Evolutionary conservation across 1,284 basidiomycete species (phyloP), one percentile per base, ranked within the genome.

Genomic region (Boletus smithii): DNA sequence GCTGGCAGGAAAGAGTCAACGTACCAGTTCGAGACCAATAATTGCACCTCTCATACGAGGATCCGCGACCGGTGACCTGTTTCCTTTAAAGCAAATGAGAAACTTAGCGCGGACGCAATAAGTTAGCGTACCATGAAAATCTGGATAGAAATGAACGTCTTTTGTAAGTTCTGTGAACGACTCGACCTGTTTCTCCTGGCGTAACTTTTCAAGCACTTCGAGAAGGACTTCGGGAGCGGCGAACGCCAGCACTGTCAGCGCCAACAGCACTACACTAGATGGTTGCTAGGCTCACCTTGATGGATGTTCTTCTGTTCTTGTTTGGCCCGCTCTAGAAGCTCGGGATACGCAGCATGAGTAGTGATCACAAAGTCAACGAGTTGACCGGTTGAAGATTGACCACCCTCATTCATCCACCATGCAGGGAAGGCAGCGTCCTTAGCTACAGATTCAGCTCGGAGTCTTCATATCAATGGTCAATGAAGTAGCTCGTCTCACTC

Each of bases 401-500:
- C 95, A 33, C 95, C 95, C 71, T 99, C 95, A 62, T 97, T 99
- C 93, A 98, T 97, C 97, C 95, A 95, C 85, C 88, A 93, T 11
- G 85, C 92, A 23, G 87, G 87, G 72, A 98, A 97, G 22, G 95
- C 79, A 14, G 88, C 82, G 60, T 93, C 82, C 83, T 86, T 54
- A 5, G 24, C 13, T 23, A 35, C 5, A 22, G 23, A 48, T 26
- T 44, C 27, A 42, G 26, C 23, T 40, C 16, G 11, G 14, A 31
- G 13, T 11, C 14, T 17, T 22, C 22, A 8, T 13, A 30, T 4
- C 3, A 24, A 35, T n/a, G n/a, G n/a, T n/a, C n/a, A n/a, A n/a
- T n/a, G n/a, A n/a, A 44, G 34, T 13, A 20, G 27, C 9, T 40
- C 5, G 10, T 42, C 59, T 38, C 52, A 81, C 85, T 70, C 86